A percentile compares a stretch with the other conserved stretches of the same genome.
These are phyloP conservation scores for Wickerhamiella galacta DNA, from an alignment of 805 yeast species.

Conservation along the genomic window DNA sequence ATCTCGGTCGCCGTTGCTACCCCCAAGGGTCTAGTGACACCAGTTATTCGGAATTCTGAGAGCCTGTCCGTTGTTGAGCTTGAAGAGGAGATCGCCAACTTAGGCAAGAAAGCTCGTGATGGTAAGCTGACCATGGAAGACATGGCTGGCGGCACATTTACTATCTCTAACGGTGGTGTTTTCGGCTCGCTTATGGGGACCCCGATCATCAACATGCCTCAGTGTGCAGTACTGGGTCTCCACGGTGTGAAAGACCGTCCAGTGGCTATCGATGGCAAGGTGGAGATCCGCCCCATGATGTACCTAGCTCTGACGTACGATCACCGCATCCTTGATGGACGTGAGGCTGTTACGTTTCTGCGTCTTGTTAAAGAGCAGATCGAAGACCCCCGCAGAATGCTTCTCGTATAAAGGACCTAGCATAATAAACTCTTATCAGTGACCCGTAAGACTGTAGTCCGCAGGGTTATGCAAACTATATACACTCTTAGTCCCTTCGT, in stretches of 20 bases:
- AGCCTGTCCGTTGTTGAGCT: constrained; percentile 73
- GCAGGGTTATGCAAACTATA: background rate
- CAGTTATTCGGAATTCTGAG: constrained; percentile 94
- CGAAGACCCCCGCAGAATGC: constrained; percentile 98
- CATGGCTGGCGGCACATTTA: constrained; percentile 98
- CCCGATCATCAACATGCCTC: constrained; percentile 96
- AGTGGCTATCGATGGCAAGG: constrained; percentile 87
- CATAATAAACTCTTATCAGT: too few species aligned
- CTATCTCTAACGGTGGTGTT: constrained; percentile 98
- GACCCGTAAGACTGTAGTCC: too few species aligned
- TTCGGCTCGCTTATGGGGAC: constrained; percentile 97
- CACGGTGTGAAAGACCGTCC: constrained; percentile 98
- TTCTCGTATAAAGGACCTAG: constrained; percentile 36
- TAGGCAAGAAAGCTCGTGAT: constrained; percentile 91
- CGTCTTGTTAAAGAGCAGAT: constrained; percentile 91
- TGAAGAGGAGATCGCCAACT: constrained; percentile 64
- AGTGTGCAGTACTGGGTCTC: constrained; percentile 92
- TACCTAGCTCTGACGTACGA: constrained; percentile 96
- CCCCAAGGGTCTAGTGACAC: constrained; percentile 97
- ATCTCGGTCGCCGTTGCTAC: constrained; percentile 96
- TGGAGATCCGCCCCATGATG: constrained; percentile 98
- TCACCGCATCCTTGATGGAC: constrained; percentile 94
- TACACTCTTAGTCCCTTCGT: background rate
- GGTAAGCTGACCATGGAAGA: constrained; percentile 93
- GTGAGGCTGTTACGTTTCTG: constrained; percentile 96